These are phyloP conservation scores for Solanum hybrid DNA, from an alignment of 305 asterid genomes.

Conservation along the genomic window DNA sequence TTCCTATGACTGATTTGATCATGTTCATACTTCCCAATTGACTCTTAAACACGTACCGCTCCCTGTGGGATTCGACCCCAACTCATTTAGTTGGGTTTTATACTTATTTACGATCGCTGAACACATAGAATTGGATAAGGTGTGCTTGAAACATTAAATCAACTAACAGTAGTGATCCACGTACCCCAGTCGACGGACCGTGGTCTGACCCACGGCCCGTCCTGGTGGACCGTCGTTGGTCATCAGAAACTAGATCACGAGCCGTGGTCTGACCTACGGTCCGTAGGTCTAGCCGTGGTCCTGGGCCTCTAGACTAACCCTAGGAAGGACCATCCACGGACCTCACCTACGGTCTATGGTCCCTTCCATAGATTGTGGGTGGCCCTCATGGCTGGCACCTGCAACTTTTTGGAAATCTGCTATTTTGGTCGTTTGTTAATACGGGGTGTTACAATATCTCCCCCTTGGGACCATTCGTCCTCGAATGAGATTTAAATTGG, in stretches of 20 bases:
- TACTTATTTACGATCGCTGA: no score
- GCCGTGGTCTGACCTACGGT: no score
- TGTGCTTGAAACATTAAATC: background rate
- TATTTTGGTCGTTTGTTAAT: background rate
- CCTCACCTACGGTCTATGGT: background rate
- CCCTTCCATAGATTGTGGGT: background rate
- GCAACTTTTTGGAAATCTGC: no score
- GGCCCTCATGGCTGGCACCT: background rate
- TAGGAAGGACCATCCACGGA: background rate
- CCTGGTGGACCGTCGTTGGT: no score
- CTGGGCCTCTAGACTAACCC: background rate
- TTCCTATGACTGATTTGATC: background rate
- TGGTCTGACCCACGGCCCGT: background rate
- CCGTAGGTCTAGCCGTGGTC: background rate
- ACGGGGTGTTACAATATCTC: background rate
- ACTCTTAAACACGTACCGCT: background rate
- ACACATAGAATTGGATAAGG: background rate
- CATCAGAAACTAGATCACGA: no score
- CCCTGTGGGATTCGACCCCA: background rate
- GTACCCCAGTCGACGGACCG: background rate
- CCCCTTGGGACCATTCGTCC: background rate
- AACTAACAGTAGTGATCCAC: background rate
- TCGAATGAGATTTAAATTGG: background rate
- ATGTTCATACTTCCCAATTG: background rate
- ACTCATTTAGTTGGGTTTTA: background rate